Evolutionary conservation across 148 eudicot species (phyloP), one percentile per base, ranked within the genome.

Genomic region (Vaccinium macrocarpon): DNA sequence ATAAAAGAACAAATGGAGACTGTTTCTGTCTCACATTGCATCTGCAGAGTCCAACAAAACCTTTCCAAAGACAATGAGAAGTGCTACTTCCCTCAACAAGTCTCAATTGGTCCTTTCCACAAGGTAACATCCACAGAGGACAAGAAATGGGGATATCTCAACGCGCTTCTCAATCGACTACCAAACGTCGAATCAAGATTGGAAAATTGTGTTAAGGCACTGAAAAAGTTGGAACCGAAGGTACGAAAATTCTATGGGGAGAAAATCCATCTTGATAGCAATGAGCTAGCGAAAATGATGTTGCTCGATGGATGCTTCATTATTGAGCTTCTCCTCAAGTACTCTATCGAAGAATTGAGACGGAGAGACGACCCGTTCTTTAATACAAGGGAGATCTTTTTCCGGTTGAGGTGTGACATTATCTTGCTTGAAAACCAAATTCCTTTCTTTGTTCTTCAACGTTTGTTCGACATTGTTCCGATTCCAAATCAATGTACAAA

Each of bases 101-200:
- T 93, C 50, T 89, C 96, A 16, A 90, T 93, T 15, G 96, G 96
- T 27, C 94, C 96, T 1, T 80, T 90, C 18, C 94, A 91, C 90
- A 23, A 38, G 23, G 42, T 88, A 76, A 86, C 49, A 73, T 81
- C 62, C 84, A 87, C 87, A 86, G 92, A 93, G 79, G 82, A 64
- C 14, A 89, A 87, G 12, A 93, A 91, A 77, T 93, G 96, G 96
- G 84, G 81, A 15, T 91, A 91, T 71, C 87, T 93, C 50, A 84
- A 90, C 78, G 79, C 90, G 51, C 87, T 90, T 11, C 64, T 91
- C 27, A 76, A 61, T 55, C 85, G 94, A 84, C 74, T 81, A 38
- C 81, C 87, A 55, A 79, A 78, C 2, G 32, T 81, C 42, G 84
- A 88, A 35, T 9, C 86, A 25, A 82, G 38, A 25, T 75, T 91